Evolutionary conservation across 1,139 yeast species (phyloP).

Genomic region (Debaryomyces udenii): DNA sequence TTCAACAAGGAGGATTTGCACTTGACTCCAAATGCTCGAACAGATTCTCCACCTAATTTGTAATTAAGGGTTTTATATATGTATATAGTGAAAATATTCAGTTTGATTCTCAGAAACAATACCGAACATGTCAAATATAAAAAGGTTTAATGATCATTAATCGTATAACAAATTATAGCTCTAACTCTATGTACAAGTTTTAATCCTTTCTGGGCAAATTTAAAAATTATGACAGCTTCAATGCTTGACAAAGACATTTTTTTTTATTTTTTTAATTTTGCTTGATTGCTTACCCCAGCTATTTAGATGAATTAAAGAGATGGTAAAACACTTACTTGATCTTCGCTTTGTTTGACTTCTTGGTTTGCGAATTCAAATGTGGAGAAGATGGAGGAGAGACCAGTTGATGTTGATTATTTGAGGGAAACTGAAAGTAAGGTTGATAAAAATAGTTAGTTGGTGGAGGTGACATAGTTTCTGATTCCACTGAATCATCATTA

Average conservation of each 20-base stretch:
- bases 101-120: too few species aligned
- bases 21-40: slow-evolving; percentile 36
- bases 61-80: slow-evolving; percentile 20
- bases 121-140: too few species aligned
- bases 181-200: too few species aligned
- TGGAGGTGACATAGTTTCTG: slow-evolving; percentile 10
- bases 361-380: neutral
- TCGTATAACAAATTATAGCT: too few species aligned
- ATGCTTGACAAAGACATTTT: too few species aligned
- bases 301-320: too few species aligned
- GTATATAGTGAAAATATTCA: slow-evolving; percentile 4
- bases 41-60: slow-evolving; percentile 52
- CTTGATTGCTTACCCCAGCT: too few species aligned
- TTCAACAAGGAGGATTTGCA: slow-evolving; percentile 9
- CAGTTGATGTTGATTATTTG: slow-evolving; percentile 14
- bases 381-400: slow-evolving; percentile 22
- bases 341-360: slow-evolving; percentile 2
- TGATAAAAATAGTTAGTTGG: slow-evolving; percentile 11
- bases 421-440: slow-evolving; percentile 13
- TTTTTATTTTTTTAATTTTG: too few species aligned
- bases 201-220: too few species aligned
- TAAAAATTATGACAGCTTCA: too few species aligned
- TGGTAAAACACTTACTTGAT: too few species aligned
- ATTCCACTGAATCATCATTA: neutral
- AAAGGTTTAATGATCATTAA: too few species aligned